phyloP scores from a whole-genome alignment of 192 early-diverging fungal genomes.

The Pilobolus umbonatus region DNA sequence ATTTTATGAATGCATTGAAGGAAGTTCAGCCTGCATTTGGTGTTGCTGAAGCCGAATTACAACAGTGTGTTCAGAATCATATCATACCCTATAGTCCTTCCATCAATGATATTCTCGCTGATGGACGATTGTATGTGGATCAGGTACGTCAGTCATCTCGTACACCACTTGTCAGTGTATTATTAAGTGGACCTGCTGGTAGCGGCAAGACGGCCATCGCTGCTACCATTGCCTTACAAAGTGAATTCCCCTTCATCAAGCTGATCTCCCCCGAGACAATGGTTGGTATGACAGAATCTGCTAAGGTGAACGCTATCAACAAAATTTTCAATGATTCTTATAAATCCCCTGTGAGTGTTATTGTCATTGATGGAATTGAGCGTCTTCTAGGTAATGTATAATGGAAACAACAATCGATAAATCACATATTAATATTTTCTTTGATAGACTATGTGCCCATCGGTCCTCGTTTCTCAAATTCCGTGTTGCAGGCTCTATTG shows the following conservation, averaged over 20 bases:
- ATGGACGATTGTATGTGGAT: conserved; percentile 58
- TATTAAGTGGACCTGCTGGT: conserved; percentile 84
- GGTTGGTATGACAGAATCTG: conserved; percentile 84
- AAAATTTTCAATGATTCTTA: conserved; percentile 97
- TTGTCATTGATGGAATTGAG: conserved; percentile 95
- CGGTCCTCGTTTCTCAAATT: conserved; percentile 93
- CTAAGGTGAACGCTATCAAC: conserved; percentile 83
- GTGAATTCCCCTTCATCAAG: conserved; percentile 95
- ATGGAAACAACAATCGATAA: not conserved
- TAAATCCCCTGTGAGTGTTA: conserved; percentile 88
- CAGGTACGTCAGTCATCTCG: conserved; percentile 73
- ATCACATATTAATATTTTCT: not conserved
- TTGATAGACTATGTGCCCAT: conserved; percentile 85
- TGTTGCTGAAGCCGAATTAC: conserved; percentile 85
- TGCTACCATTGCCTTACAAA: conserved; percentile 86
- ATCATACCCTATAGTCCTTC: conserved; percentile 72
- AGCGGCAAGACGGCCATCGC: conserved; percentile 95
- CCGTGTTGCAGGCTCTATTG: conserved; percentile 85
- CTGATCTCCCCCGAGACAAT: conserved; percentile 94
- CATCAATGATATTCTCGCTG: conserved; percentile 51
- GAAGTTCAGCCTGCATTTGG: conserved; percentile 96
- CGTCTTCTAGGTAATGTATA: conserved; percentile 64
- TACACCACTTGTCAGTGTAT: conserved; percentile 87
- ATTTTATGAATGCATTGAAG: conserved; percentile 85
- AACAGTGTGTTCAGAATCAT: conserved; percentile 77